Evolutionary conservation across 2,329 filamentous ascomycete species (phyloP).

Genomic region (Arachnopeziza araneosa): DNA sequence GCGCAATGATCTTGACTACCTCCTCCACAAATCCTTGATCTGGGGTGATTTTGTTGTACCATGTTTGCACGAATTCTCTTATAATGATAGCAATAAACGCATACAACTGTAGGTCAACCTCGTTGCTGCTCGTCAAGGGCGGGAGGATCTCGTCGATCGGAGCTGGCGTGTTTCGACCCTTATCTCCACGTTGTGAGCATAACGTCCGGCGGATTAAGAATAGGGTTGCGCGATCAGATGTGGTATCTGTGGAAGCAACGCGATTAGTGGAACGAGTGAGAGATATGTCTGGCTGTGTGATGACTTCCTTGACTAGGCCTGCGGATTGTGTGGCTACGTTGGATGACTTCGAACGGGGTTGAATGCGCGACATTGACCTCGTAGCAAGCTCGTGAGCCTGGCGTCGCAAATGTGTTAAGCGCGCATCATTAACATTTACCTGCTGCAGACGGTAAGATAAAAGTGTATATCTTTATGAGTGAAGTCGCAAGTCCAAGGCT

Average conservation of each 20-base stretch:
- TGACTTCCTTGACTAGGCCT: not conserved
- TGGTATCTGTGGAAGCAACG: conserved; percentile 41
- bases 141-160: conserved; percentile 80
- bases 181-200: conserved; percentile 63
- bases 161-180: conserved; percentile 45
- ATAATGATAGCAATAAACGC: conserved; percentile 85
- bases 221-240: conserved; percentile 73
- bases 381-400: not conserved
- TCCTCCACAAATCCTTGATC: conserved; percentile 86
- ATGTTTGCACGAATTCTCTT: conserved; percentile 83
- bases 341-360: not conserved
- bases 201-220: conserved; percentile 78
- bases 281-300: conserved; percentile 12
- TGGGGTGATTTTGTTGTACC: conserved; percentile 89
- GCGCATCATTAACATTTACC: not conserved
- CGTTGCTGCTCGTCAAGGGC: conserved; percentile 88
- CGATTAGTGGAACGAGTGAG: conserved; percentile 27
- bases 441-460: not conserved
- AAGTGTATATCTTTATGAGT: not conserved
- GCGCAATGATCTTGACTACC: conserved; percentile 83
- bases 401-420: not conserved
- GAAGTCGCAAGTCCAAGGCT: too few relatives aligned
- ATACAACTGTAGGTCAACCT: conserved; percentile 89
- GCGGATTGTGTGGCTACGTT: not conserved
- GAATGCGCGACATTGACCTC: conserved; percentile 1